phyloP scores from a whole-genome alignment of 208 protist species.

The Trypanosoma platydactyli region DNA sequence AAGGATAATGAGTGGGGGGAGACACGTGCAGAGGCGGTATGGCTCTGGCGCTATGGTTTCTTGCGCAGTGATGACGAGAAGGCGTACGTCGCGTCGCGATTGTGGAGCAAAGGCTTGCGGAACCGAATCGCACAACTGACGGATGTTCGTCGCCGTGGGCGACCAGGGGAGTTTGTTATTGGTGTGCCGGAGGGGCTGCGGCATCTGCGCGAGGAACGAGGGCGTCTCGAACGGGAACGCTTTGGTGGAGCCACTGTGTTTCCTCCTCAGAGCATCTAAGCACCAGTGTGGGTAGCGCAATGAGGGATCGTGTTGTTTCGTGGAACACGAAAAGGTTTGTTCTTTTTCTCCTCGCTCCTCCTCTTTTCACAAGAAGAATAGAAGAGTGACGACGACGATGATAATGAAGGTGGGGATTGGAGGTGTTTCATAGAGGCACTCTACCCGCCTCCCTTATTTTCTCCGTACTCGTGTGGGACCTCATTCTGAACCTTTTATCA shows the following conservation, averaged over 20 bases:
- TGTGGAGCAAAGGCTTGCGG: conserved; percentile 65
- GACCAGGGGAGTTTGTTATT: conserved; percentile 84
- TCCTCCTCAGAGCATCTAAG: conserved; percentile 60
- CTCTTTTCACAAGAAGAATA: not conserved
- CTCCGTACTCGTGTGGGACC: too few relatives aligned
- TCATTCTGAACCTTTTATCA: too few relatives aligned
- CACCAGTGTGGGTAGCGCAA: not conserved
- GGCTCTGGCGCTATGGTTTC: conserved; percentile 88
- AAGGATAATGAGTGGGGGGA: conserved; percentile 24
- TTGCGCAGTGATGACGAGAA: conserved; percentile 57
- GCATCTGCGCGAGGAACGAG: conserved; percentile 75
- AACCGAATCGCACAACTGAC: conserved; percentile 78
- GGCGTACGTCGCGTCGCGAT: conserved; percentile 52
- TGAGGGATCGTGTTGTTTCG: too few relatives aligned
- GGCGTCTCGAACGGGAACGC: conserved; percentile 71
- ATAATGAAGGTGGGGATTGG: too few relatives aligned
- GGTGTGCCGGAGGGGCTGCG: conserved; percentile 87
- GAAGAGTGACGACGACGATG: too few relatives aligned
- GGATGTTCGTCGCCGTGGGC: conserved; percentile 74
- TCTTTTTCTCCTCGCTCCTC: not conserved
- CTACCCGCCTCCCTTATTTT: too few relatives aligned
- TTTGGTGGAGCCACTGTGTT: conserved; percentile 71
- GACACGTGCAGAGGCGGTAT: conserved; percentile 54
- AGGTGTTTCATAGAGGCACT: too few relatives aligned
- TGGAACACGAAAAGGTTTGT: too few relatives aligned